Base-by-base conservation (phyloP, 257 asterid genomes). In the Lavandula angustifolia region DNA sequence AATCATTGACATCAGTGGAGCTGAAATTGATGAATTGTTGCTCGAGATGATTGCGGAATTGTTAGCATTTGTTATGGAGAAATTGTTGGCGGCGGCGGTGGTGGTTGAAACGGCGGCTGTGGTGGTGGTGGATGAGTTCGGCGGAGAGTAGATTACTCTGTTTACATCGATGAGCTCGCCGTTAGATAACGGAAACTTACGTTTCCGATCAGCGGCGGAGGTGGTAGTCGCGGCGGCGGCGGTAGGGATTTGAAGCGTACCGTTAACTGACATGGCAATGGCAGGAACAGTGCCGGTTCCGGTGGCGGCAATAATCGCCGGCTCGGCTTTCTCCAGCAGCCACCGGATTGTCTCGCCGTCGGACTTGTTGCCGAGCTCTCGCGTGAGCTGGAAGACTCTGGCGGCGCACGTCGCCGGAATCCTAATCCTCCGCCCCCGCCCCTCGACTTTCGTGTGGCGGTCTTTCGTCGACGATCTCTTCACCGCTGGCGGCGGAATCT, bases 401-500 rank as follows among this genome's bases (percentile, higher is more conserved):
- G 96, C 96, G 54, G 91, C 96, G 62, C 94, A 81, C 5, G 94
- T 75, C 12, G 94, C 91, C 48, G 94, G 91, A 78, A 87, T 80
- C 54, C 96, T 78, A 62, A 87, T 81, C 41, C 96, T 72, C 50
- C 94, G 76, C 29, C 96, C 94, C 3, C 96, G 82, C 34, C 91
- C 94, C 37, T 87, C 92, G 5, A 85, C 92, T 66, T 81, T 82
- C 5, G 88, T 83, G 67, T 83, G 92, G 47, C 84, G 83, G 70
- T 84, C 95, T 33, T 84, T 86, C 0, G 85, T 80, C 0, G 89
- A 80, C 7, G 85, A 67, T 38, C 86, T 71, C 42, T 72, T 84
- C 3, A 54, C 67, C 65, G 70, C 79, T 1, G 48, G 10, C 3
- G 74, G 27, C 1, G 27, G 27, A 22, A 22, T 22, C 27, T 0